These are phyloP conservation scores for Leishmania martiniquensis DNA, from an alignment of 208 protist genomes.

Conservation along the genomic window DNA sequence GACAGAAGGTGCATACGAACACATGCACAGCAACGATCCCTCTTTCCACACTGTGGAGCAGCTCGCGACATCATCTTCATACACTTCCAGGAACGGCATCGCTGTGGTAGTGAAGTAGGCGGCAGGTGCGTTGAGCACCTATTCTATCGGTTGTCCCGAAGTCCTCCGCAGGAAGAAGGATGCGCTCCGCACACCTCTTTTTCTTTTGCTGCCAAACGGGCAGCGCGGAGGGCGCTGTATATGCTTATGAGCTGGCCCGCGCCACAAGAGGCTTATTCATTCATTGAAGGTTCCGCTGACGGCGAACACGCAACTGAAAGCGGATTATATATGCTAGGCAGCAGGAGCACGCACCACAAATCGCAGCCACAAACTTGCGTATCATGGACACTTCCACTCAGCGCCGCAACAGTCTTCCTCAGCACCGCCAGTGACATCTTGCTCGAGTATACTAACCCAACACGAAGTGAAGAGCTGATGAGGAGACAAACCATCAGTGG, in stretches of 20 bases:
- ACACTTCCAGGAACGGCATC: background rate
- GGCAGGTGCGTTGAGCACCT: background rate
- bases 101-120: too few relatives aligned
- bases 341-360: background rate
- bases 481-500: slow-evolving; percentile 14
- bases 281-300: background rate
- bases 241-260: background rate
- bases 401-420: background rate
- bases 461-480: slow-evolving; percentile 4
- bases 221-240: background rate
- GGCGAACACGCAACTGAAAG: background rate
- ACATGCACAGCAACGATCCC: background rate
- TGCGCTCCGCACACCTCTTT: background rate
- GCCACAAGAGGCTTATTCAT: background rate
- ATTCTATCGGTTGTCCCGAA: background rate
- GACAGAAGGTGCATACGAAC: too few relatives aligned
- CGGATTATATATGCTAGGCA: background rate
- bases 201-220: background rate
- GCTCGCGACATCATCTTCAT: background rate
- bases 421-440: background rate
- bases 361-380: background rate
- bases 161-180: background rate
- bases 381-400: background rate
- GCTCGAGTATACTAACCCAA: slow-evolving; percentile 50
- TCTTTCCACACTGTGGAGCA: background rate